These are phyloP conservation scores for Coprinopsis marcescibilis DNA, from an alignment of 768 basidiomycete genomes.

Conservation along the genomic window DNA sequence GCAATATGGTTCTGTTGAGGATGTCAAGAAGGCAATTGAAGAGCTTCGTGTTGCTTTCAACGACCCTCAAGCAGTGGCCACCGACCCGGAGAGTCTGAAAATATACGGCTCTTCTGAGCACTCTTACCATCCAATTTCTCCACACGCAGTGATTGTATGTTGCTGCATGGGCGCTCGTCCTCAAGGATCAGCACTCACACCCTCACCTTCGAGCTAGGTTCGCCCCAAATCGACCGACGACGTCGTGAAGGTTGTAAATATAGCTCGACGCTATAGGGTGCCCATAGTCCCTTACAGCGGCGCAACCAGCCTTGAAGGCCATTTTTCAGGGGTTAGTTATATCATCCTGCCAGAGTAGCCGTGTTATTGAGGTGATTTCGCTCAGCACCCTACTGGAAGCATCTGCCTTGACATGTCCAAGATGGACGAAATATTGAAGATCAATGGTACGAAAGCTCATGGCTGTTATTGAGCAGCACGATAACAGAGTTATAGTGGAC, in stretches of 20 bases:
- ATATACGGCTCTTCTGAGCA: conserved; percentile 64
- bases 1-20: conserved; percentile 41
- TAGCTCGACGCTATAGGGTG: conserved; percentile 65
- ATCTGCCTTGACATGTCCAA: conserved; percentile 78
- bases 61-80: conserved; percentile 40
- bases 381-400: conserved; percentile 48
- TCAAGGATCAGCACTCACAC: not conserved
- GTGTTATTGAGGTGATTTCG: conserved; percentile 12
- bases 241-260: conserved; percentile 73
- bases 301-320: conserved; percentile 84
- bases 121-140: conserved; percentile 57
- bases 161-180: not conserved
- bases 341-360: conserved; percentile 4
- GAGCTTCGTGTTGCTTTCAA: conserved; percentile 46
- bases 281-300: conserved; percentile 82
- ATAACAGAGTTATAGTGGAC: conserved; percentile 34
- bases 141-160: conserved; percentile 48
- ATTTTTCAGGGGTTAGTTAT: conserved; percentile 64
- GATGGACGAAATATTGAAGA: conserved; percentile 77
- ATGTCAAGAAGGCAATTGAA: conserved; percentile 45
- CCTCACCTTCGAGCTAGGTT: conserved; percentile 32
- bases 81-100: conserved; percentile 43
- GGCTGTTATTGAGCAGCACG: not conserved
- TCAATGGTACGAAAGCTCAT: conserved; percentile 48
- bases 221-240: conserved; percentile 68